A percentile compares a stretch with the other conserved stretches of the same genome.
phyloP scores from a whole-genome alignment of 2,329 filamentous ascomycete species.

The Ceratocystis cacaofunesta region DNA sequence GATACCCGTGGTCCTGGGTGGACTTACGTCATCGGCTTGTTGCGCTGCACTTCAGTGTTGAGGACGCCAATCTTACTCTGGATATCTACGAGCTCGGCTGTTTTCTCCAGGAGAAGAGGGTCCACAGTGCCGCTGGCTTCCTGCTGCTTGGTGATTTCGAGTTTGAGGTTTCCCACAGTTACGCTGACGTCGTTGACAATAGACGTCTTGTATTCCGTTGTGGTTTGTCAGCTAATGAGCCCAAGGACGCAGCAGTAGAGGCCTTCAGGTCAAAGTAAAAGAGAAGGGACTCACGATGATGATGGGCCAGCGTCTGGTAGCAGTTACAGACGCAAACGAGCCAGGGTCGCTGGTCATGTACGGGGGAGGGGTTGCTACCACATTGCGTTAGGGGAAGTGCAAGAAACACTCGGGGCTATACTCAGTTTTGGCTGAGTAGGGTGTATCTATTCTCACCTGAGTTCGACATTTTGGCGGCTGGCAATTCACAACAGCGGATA shows the following conservation, averaged over 20 bases:
- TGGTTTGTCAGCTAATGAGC: too few relatives aligned
- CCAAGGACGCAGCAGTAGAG: background rate
- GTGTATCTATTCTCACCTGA: background rate
- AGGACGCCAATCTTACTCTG: conserved; percentile 81
- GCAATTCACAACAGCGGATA: background rate
- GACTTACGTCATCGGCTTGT: conserved; percentile 56
- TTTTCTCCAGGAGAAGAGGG: conserved; percentile 4
- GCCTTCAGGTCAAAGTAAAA: background rate
- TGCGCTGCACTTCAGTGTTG: conserved; percentile 92
- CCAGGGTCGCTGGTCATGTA: conserved; percentile 67
- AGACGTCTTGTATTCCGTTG: conserved; percentile 47
- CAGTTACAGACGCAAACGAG: conserved; percentile 78
- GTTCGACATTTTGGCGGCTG: background rate
- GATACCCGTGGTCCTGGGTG: background rate
- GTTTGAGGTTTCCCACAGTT: conserved; percentile 42
- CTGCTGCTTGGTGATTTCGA: conserved; percentile 41
- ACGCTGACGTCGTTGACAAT: conserved; percentile 92
- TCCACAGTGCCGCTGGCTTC: conserved; percentile 1
- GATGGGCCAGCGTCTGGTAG: conserved; percentile 77
- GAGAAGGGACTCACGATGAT: conserved; percentile 53
- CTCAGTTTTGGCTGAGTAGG: background rate
- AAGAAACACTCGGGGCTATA: background rate
- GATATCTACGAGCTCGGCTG: conserved; percentile 23
- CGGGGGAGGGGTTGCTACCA: conserved; percentile 38
- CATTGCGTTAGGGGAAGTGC: background rate